phyloP scores from a whole-genome alignment of 2,329 filamentous ascomycete species.

The Sporothrix brunneoviolacea region DNA sequence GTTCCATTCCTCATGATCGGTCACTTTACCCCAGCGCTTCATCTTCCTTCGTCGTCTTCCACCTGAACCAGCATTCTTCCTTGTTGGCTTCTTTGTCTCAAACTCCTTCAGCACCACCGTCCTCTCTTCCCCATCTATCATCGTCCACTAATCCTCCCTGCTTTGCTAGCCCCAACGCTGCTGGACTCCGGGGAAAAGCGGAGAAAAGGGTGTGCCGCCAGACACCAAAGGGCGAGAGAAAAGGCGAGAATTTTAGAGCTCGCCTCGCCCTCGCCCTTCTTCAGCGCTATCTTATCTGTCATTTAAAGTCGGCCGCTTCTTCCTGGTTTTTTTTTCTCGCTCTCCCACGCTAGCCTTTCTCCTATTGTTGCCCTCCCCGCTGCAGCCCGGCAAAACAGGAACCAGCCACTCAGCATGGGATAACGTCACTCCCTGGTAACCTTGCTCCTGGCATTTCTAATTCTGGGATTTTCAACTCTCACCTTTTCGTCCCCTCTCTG shows the following conservation, averaged over 20 bases:
- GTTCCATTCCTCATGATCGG: no score
- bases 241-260: constrained; percentile 2
- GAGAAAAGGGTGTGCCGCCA: not conserved
- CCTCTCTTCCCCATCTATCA: not conserved
- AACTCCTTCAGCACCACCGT: not conserved
- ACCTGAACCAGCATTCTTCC: no score
- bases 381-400: no score
- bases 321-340: no score
- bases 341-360: no score
- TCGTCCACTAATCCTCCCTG: not conserved
- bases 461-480: not conserved
- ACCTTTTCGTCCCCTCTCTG: not conserved
- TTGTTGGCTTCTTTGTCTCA: not conserved
- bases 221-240: constrained; percentile 5
- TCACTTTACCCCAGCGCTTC: no score
- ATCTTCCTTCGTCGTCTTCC: not conserved
- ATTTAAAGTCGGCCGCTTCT: no score
- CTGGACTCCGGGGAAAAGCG: constrained; percentile 14
- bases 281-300: no score
- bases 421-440: constrained; percentile 8
- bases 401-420: not conserved
- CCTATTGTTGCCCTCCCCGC: no score
- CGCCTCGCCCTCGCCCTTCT: no score
- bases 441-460: not conserved
- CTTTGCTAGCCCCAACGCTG: not conserved